Evolutionary conservation across 1,284 basidiomycete genomes (phyloP).

Genomic region (Heterobasidion annosum): DNA sequence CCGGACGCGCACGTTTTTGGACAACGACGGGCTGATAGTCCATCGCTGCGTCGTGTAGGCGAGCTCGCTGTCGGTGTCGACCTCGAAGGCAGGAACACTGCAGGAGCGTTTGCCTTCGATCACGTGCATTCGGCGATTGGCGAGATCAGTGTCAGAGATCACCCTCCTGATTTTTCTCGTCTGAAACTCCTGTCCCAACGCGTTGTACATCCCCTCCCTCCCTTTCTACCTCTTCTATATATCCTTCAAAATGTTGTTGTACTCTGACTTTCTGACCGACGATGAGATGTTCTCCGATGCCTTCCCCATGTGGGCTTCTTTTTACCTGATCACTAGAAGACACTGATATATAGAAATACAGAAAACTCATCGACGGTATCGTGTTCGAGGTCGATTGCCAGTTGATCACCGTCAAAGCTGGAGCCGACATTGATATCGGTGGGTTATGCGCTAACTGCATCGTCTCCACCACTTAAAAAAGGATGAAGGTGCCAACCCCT

Average conservation of each 20-base stretch:
- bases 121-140: constrained; percentile 11
- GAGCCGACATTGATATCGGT: constrained; percentile 89
- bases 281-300: constrained; percentile 98
- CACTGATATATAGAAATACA: constrained; percentile 22
- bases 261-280: constrained; percentile 61
- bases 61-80: background rate
- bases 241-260: constrained; percentile 62
- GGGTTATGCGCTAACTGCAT: background rate
- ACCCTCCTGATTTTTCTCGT: constrained; percentile 14
- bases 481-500: constrained; percentile 76
- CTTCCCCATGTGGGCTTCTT: constrained; percentile 62
- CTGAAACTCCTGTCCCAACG: constrained; percentile 17
- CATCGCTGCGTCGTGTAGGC: constrained; percentile 23
- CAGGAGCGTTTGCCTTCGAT: background rate
- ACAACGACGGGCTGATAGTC: constrained; percentile 74
- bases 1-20: constrained; percentile 47
- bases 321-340: constrained; percentile 4
- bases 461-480: constrained; percentile 1
- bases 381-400: constrained; percentile 88
- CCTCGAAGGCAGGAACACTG: background rate
- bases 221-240: constrained; percentile 7
- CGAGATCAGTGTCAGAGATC: constrained; percentile 1
- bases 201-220: constrained; percentile 10
- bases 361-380: constrained; percentile 77
- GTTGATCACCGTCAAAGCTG: constrained; percentile 69